Conservation (phyloP, 495 filamentous ascomycete genomes). For the Daldinia bambusicola region DNA sequence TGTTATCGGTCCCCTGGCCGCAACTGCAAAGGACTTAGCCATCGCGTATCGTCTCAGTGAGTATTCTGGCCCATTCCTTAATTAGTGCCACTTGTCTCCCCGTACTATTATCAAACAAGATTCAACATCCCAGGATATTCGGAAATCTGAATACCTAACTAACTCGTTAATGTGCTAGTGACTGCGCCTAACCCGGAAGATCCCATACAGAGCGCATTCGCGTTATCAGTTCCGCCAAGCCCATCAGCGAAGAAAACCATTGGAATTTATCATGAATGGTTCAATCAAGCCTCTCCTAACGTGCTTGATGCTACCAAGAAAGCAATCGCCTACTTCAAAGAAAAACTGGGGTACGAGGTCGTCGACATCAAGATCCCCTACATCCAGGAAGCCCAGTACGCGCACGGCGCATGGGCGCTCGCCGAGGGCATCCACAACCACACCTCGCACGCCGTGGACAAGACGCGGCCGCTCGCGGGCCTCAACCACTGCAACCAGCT, state of each 20-base stretch:
- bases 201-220: slow-evolving; percentile 52
- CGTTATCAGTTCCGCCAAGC: slow-evolving; percentile 57
- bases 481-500: slow-evolving; percentile 79
- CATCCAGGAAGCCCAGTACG: slow-evolving; percentile 76
- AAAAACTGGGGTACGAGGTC: slow-evolving; percentile 68
- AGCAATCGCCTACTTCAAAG: slow-evolving; percentile 69
- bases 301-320: slow-evolving; percentile 70
- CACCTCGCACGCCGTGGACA: slow-evolving; percentile 38
- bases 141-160: slow-evolving; percentile 1
- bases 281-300: slow-evolving; percentile 70
- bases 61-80: slow-evolving; percentile 1
- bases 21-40: slow-evolving; percentile 82
- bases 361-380: slow-evolving; percentile 81
- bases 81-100: background rate
- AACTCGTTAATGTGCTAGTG: slow-evolving; percentile 54
- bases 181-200: slow-evolving; percentile 71
- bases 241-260: slow-evolving; percentile 60
- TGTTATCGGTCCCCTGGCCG: slow-evolving; percentile 80
- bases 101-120: background rate
- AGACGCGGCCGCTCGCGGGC: slow-evolving; percentile 40
- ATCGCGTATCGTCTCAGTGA: slow-evolving; percentile 74
- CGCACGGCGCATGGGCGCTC: slow-evolving; percentile 85
- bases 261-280: slow-evolving; percentile 81
- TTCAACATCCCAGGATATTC: background rate
- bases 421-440: slow-evolving; percentile 65